phyloP scores from a whole-genome alignment of 805 yeast genomes.

The Sporopachydermia lactativora region DNA sequence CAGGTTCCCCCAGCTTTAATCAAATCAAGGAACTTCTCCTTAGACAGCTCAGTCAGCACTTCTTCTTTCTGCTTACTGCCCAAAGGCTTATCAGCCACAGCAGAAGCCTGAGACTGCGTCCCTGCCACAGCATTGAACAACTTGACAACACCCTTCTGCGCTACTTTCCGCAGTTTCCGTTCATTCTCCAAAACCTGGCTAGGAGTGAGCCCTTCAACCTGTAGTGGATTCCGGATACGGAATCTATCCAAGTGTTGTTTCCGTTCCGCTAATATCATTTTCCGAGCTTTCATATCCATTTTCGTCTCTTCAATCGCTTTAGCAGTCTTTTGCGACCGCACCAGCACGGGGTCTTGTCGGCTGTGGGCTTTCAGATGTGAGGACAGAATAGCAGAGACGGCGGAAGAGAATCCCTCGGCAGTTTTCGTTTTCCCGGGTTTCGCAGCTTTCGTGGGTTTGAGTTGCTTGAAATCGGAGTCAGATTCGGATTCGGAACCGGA shows the following conservation, averaged over 20 bases:
- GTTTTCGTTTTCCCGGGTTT: constrained; percentile 49
- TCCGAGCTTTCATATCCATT: constrained; percentile 71
- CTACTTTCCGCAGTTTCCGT: constrained; percentile 56
- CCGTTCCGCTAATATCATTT: constrained; percentile 57
- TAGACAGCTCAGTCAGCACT: constrained; percentile 64
- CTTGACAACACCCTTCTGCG: constrained; percentile 78
- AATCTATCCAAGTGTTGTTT: constrained; percentile 49
- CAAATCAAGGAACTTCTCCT: constrained; percentile 79
- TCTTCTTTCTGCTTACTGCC: constrained; percentile 34
- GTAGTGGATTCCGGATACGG: constrained; percentile 55
- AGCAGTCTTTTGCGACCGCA: constrained; percentile 58
- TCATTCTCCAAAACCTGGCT: constrained; percentile 52
- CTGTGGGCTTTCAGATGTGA: constrained; percentile 83
- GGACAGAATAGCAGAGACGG: constrained; percentile 70
- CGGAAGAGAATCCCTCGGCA: constrained; percentile 64
- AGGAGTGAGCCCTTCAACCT: constrained; percentile 38
- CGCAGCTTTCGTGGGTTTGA: constrained; percentile 30
- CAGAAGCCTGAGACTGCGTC: constrained; percentile 46
- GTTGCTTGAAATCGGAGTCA: constrained; percentile 15
- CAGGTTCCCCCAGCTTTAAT: constrained; percentile 65
- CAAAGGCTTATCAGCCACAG: constrained; percentile 17
- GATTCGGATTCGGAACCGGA: constrained; percentile 10
- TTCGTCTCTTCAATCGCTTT: constrained; percentile 70
- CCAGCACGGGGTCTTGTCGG: constrained; percentile 80
- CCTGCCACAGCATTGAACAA: constrained; percentile 72